These are phyloP conservation scores for Apocynum venetum DNA, from an alignment of 257 asterid genomes.

Conservation along the genomic window DNA sequence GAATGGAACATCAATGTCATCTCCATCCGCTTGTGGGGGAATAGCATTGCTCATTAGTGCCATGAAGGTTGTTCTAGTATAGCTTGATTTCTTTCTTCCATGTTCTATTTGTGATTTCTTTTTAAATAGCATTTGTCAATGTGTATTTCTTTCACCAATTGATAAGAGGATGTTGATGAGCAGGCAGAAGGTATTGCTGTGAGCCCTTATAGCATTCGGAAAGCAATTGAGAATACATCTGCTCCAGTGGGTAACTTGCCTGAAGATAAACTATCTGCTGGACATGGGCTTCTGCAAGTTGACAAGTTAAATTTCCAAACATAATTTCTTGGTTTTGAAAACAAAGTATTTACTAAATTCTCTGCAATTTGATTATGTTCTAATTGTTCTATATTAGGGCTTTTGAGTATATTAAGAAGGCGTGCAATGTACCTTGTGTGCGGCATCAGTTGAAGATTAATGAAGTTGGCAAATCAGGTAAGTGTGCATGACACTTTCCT, in stretches of 20 bases:
- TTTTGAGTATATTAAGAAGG: slow-evolving; percentile 76
- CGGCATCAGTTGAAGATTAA: slow-evolving; percentile 72
- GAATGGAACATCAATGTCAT: slow-evolving; percentile 99
- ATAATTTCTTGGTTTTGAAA: slow-evolving; percentile 22
- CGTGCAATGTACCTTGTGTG: slow-evolving; percentile 54
- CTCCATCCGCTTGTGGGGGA: slow-evolving; percentile 99
- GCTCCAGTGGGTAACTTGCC: slow-evolving; percentile 70
- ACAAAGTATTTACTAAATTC: slow-evolving; percentile 17
- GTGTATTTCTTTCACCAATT: slow-evolving; percentile 22
- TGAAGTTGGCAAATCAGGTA: slow-evolving; percentile 75
- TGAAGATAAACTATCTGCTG: slow-evolving; percentile 84
- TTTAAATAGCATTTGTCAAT: slow-evolving; percentile 1
- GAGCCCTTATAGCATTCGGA: slow-evolving; percentile 82
- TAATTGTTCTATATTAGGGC: slow-evolving; percentile 62
- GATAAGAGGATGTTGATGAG: slow-evolving; percentile 23
- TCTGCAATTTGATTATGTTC: slow-evolving; percentile 21
- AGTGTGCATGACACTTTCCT: slow-evolving; percentile 15
- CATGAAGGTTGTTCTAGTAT: slow-evolving; percentile 68
- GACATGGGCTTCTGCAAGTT: slow-evolving; percentile 98
- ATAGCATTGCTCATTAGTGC: slow-evolving; percentile 91
- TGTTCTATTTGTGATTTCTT: neutral
- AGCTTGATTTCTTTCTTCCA: neutral
- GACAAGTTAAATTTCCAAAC: slow-evolving; percentile 60
- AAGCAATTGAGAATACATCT: slow-evolving; percentile 93
- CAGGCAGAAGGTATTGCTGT: slow-evolving; percentile 90